Base-by-base conservation (phyloP, 2,329 filamentous ascomycete genomes). In the Lojkania enalia region DNA sequence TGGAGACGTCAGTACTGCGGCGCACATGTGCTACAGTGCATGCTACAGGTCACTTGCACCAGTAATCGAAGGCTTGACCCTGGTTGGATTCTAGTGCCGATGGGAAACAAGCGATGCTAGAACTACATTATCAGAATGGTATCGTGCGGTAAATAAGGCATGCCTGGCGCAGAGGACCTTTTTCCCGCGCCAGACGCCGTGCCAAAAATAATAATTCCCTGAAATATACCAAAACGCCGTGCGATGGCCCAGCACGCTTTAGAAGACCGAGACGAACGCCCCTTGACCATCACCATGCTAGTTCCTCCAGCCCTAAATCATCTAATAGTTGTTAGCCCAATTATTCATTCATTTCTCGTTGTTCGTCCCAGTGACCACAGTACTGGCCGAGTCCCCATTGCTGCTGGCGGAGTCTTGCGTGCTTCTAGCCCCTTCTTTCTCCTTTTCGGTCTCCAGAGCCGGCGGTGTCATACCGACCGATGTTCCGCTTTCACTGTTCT, bases 401-500 rank as follows among this genome's bases (percentile, higher is more conserved):
- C 46, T 45, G 19, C n/a, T 37, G 2, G 33, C 25, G 4, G 50
- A 43, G 9, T 48, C 39, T 32, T 48, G 43, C 4, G 39, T 43
- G 14, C 16, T 42, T 20, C 35, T 32, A 23, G 44, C 42, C 13
- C 9, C 42, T 23, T 30, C 48, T 30, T 38, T 42, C 15, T 42
- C 39, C 16, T 29, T 42, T 30, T 42, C 23, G 5, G 7, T 32
- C 14, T 29, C 21, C 7, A 48, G 16, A 13, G 23, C 44, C 14
- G 55, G 52, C 25, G 55, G 52, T 2, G 39, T 42, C 3, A 48
- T 14, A 1, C 53, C 52, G 18, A 38, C 44, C 1, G 52, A 58
- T 30, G 47, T 35, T 6, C 49, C 57, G 36, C 57, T 54, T 13
- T 68, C 65, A 41, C 64, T 70, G 37, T 60, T 64, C 42, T 70